Conservation (phyloP, 768 basidiomycete genomes). For the Rhodotorula taiwanensis region DNA sequence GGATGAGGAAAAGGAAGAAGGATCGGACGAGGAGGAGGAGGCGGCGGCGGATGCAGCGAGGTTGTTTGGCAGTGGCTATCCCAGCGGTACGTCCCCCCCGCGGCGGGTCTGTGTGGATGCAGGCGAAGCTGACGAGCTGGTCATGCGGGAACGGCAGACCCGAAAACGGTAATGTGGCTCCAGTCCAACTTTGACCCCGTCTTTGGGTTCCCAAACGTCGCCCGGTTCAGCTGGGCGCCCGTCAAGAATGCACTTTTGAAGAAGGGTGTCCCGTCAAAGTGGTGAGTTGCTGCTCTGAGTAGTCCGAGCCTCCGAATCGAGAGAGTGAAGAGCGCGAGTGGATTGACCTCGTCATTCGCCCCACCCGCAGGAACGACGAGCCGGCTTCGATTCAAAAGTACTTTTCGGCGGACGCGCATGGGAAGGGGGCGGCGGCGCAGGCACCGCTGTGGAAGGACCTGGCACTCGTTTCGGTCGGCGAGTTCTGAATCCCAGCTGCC, state of each 20-base stretch:
- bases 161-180: slow-evolving; percentile 85
- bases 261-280: slow-evolving; percentile 67
- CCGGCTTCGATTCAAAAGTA: slow-evolving; percentile 37
- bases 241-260: slow-evolving; percentile 78
- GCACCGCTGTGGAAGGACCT: slow-evolving; percentile 39
- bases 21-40: slow-evolving; percentile 47
- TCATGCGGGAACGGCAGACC: slow-evolving; percentile 54
- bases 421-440: slow-evolving; percentile 4
- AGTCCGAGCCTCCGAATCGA: background rate
- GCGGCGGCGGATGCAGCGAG: slow-evolving; percentile 9
- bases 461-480: slow-evolving; percentile 32
- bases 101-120: background rate
- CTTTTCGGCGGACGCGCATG: slow-evolving; percentile 22
- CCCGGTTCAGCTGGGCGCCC: slow-evolving; percentile 92
- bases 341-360: too few relatives aligned
- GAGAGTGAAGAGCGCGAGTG: background rate
- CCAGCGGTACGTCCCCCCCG: slow-evolving; percentile 56
- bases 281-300: slow-evolving; percentile 51
- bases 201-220: slow-evolving; percentile 85
- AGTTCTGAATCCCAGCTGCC: too few relatives aligned
- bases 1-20: background rate
- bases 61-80: slow-evolving; percentile 76
- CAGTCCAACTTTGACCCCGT: slow-evolving; percentile 67
- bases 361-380: slow-evolving; percentile 34
- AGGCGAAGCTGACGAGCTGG: background rate